Base-by-base conservation (phyloP, 1,284 basidiomycete species). In the Termitomyces sp. region DNA sequence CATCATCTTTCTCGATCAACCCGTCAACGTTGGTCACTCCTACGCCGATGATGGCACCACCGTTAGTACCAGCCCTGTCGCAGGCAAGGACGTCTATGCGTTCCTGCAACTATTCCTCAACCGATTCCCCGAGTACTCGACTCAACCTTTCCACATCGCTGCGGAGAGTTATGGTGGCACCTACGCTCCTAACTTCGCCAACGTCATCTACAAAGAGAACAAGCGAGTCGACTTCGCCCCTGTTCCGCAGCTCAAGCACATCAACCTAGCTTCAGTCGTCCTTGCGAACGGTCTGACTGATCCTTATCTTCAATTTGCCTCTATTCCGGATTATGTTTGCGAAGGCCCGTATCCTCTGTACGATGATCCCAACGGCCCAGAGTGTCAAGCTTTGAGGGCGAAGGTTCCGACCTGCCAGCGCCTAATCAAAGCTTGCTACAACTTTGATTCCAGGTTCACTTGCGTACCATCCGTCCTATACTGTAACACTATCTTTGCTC, bases 21-120 rank as follows among this genome's bases (percentile, higher is more conserved):
- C 93, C 9, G 80, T 94, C 63, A 83, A 88, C 56, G 94, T 96
- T 30, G 94, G 94, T 45, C 96, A 82, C 72, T 94, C 92, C 0
- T 96, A 94, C 69, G 82, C 86, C 12, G 80, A 84, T 24, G 82
- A 86, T 54, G 81, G 82, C 17, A 85, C 83, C 2, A 78, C 76
- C 3, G 89, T 97, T 56, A 80, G 83, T 66, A 88, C 76, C 33
- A 86, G 83, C 56, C 85, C 86, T 13, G 81, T 82, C 41, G 88
- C 88, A 3, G 92, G 87, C 19, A 77, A 83, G 67, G 94, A 97
- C 62, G 91, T 96, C 21, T 92, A 92, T 64, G 90, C 90, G 1
- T 96, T 97, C 82, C 77, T 96, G 49, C 78, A 93, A 65, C 81
- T 97, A 42, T 97, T 97, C 81, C 75, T 94, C 57, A 73, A 78